These are phyloP conservation scores for Pichia sp. DNA, from an alignment of 1,139 yeast species.

Conservation along the genomic window DNA sequence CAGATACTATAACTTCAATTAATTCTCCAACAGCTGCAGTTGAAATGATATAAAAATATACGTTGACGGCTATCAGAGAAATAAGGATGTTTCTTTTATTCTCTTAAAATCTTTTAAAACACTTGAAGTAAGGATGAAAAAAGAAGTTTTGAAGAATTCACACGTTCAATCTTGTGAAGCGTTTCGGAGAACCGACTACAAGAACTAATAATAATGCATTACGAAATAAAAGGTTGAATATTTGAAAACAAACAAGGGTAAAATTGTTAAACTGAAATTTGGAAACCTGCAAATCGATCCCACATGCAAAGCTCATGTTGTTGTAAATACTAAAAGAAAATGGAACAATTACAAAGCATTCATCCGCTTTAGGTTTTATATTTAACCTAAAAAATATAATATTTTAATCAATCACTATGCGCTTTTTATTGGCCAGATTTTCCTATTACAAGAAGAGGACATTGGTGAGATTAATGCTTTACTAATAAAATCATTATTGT, in stretches of 20 bases:
- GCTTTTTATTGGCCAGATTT: too few species aligned
- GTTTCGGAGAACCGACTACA: conserved; percentile 14
- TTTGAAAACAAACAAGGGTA: conserved; percentile 20
- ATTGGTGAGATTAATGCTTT: too few species aligned
- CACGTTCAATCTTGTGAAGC: neutral
- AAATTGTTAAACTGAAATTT: conserved; percentile 21
- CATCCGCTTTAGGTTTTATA: conserved; percentile 12
- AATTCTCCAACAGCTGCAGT: conserved; percentile 32
- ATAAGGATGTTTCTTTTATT: conserved; percentile 35
- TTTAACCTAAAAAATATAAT: too few species aligned
- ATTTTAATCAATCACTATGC: too few species aligned
- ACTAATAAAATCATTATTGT: too few species aligned
- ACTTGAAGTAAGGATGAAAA: conserved; percentile 23
- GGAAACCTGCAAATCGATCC: conserved; percentile 26
- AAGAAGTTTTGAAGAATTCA: conserved; percentile 6
- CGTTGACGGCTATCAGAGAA: conserved; percentile 40
- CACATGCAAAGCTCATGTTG: conserved; percentile 18
- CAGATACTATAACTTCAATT: conserved; percentile 37
- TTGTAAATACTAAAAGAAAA: neutral
- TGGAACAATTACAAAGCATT: neutral
- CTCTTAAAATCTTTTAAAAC: conserved; percentile 29
- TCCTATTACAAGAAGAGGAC: too few species aligned
- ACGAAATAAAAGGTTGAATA: conserved; percentile 15
- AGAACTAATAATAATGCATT: conserved; percentile 14
- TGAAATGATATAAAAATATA: conserved; percentile 38